Evolutionary conservation across 352 stramenopile genomes (phyloP), one percentile per base, ranked within the genome.

Genomic region (Phytopythium sindhum): DNA sequence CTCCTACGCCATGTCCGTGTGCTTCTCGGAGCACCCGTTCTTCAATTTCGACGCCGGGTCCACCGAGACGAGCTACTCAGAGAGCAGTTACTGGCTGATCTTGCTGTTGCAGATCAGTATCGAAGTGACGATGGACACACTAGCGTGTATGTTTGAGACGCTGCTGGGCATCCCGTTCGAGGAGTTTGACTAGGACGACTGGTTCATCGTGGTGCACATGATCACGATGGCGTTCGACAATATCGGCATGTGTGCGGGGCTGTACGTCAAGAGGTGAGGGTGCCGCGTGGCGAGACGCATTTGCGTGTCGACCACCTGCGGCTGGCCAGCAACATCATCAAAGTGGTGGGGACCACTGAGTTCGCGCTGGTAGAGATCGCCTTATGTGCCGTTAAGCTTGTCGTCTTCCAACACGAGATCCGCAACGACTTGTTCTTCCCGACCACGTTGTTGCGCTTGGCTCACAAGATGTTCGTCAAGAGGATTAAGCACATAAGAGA

Each of bases 1-100:
- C 60, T 76, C 68, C 2, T 72, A 67, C 60, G 64, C 65, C 23
- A 73, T 81, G 24, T n/a, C 71, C 2, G 60, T 77, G 24, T 55
- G 73, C 24, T 72, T 69, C n/a, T 66, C 63, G 31, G 51, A 73
- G 26, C 62, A 76, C n/a, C 65, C 70, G 9, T 61, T 72, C 28
- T 81, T 61, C 51, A 51, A 56, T n/a, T 56, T 66, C 11, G 28
- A 44, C 29, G 51, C 24, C 24, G 53, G 28, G 17, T 41, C 51
- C 15, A 17, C 61, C 62, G 3, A 65, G 17, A 41, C 66, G 26
- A 8, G 26, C 17, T 14, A 17, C 37, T 66, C 21, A 50, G 64
- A n/a, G 47, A 64, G 5, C 39, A 33, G n/a, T 33, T 68, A 24
- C 11, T 74, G 14, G 28, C 10, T 44, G 2, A 51, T 73, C 23